These are phyloP conservation scores for Aphanomyces stellatus DNA, from an alignment of 352 stramenopile genomes.

Conservation along the genomic window DNA sequence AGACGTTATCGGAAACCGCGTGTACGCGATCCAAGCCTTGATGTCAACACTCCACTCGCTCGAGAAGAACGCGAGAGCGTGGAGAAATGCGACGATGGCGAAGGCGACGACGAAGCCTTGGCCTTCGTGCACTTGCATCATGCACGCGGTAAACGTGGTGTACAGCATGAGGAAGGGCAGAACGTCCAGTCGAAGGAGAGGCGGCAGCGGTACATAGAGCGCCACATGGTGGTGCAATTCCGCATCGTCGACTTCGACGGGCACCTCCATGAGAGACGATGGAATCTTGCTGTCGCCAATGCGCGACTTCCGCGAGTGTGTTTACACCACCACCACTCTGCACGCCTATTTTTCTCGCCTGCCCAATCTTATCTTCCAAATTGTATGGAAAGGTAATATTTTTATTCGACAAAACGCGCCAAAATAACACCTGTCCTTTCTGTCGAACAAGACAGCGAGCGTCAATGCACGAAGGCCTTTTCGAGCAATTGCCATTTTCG, in stretches of 20 bases:
- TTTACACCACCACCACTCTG: too few species aligned
- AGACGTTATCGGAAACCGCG: background rate
- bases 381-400: background rate
- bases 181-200: slow-evolving; percentile 38
- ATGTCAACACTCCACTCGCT: slow-evolving; percentile 44
- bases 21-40: slow-evolving; percentile 32
- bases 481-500: slow-evolving; percentile 3
- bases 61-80: slow-evolving; percentile 49
- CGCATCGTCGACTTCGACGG: background rate
- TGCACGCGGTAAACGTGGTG: slow-evolving; percentile 20
- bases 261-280: too few species aligned
- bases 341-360: background rate
- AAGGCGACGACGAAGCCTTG: slow-evolving; percentile 27
- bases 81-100: slow-evolving; percentile 34
- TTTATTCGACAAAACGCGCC: background rate
- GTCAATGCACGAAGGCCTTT: background rate
- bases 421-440: background rate
- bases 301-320: too few species aligned
- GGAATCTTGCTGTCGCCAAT: too few species aligned
- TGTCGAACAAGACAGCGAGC: background rate
- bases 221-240: slow-evolving; percentile 23
- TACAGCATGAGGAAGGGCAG: slow-evolving; percentile 40
- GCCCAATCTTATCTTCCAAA: background rate
- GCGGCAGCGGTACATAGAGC: slow-evolving; percentile 58
- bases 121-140: background rate